Base-by-base conservation (phyloP, 2,329 filamentous ascomycete species). In the Phaeosphaeria sp. region DNA sequence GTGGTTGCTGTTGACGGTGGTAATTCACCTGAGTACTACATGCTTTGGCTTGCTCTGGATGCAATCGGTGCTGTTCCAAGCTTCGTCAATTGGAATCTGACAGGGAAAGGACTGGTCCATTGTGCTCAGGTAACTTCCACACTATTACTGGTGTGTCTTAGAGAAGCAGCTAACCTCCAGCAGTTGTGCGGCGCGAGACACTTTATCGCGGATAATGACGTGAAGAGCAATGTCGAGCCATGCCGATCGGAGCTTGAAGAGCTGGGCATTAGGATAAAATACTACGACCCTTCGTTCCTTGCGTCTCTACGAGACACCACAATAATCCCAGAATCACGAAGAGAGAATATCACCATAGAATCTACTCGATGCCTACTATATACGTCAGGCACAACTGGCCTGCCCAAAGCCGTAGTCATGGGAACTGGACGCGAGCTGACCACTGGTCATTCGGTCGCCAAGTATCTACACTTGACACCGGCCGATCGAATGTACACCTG, bases 121-220 rank as follows among this genome's bases (percentile, higher is more conserved):
- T 78, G 74, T 43, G 65, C 71, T 13, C 69, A 72, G 62, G 73
- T 74, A 49, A 27, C 61, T 55, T 21, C 79, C 83, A 42, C 27
- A 2, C 25, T 25, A 17, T 15, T 11, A 52, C 1, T 33, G 27
- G 2, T 36, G 30, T 36, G 30, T 36, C 15, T 6, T 3, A 13
- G 11, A 3, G 15, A 48, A 18, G 2, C 17, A 13, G 82, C 83
- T 13, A 84, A 90, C 71, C 75, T 78, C 39, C 3, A 15, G 65
- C 84, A 54, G 77, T 80, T 49, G 65, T 92, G 56, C 79, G 74
- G 74, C 73, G 57, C 61, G 78, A 78, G 51, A 79, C 86, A 60
- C 70, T 78, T 58, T 72, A 77, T 18, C 75, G 80, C 51, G 76
- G 82, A 45, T 75, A 79, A 0, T 74, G 82, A 56, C 76, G 84